A percentile compares a stretch with the other conserved stretches of the same genome.
These are phyloP conservation scores for Macrophomina pseudophaseolina DNA, from an alignment of 2,329 filamentous ascomycete species.

Conservation along the genomic window DNA sequence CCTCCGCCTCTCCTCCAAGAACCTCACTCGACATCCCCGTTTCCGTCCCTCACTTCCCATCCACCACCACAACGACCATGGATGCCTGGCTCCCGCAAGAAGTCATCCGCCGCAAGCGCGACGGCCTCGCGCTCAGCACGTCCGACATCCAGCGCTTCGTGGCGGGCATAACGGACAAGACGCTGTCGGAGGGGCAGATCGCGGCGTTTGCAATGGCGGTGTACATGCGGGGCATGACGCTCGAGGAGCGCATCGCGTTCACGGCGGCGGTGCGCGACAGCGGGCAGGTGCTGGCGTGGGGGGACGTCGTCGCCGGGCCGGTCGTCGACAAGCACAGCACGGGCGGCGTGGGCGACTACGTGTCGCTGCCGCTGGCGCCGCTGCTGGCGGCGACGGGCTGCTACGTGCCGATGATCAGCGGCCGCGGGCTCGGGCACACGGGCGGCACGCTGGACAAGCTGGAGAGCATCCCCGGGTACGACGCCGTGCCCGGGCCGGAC, in stretches of 20 bases:
- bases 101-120: conserved; percentile 27
- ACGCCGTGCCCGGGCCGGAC: conserved; percentile 8
- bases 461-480: conserved; percentile 26
- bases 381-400: conserved; percentile 24
- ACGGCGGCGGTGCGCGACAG: conserved; percentile 24
- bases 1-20: not conserved
- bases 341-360: conserved; percentile 37
- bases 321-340: conserved; percentile 27
- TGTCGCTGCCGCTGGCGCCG: conserved; percentile 24
- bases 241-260: conserved; percentile 26
- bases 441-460: conserved; percentile 27
- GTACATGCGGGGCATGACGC: conserved; percentile 24
- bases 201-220: conserved; percentile 27
- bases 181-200: conserved; percentile 24
- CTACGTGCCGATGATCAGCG: conserved; percentile 27
- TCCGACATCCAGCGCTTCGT: conserved; percentile 26
- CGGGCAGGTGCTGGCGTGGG: conserved; percentile 19
- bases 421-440: conserved; percentile 26
- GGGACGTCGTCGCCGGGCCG: conserved; percentile 1
- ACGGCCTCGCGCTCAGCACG: conserved; percentile 22
- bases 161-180: conserved; percentile 16
- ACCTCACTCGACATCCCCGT: not conserved
- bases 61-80: not conserved
- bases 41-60: not conserved
- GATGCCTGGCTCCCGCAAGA: conserved; percentile 27